These are phyloP conservation scores for Citrus hindsii DNA, from an alignment of 345 rosid species.

Conservation along the genomic window DNA sequence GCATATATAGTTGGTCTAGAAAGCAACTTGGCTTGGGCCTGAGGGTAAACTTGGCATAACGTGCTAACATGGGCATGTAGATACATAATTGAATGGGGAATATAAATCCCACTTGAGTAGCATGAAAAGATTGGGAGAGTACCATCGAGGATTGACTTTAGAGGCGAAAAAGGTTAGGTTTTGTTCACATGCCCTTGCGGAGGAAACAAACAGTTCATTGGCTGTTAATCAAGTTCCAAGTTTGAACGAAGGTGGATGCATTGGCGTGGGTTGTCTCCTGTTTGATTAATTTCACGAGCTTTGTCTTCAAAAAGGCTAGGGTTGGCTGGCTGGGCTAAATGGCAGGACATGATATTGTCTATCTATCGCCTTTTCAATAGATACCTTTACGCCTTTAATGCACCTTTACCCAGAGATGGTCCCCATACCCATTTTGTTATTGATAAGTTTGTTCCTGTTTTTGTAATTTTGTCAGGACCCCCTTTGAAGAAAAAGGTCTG, in stretches of 20 bases:
- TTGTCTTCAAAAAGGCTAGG: constrained; percentile 8
- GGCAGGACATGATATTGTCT: neutral
- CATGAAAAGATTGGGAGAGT: neutral
- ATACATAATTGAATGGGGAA: neutral
- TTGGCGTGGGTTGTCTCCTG: neutral
- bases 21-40: neutral
- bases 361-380: constrained; percentile 7
- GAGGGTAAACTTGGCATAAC: neutral
- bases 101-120: neutral
- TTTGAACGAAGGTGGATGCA: neutral
- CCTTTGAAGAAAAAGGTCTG: constrained; percentile 3
- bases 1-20: neutral
- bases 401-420: constrained; percentile 1
- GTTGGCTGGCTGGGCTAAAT: neutral
- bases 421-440: constrained; percentile 15
- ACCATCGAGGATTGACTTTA: constrained; percentile 19
- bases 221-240: neutral
- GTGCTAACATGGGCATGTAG: neutral
- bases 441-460: neutral
- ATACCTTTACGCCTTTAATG: constrained; percentile 34
- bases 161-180: constrained; percentile 22
- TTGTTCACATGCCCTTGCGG: constrained; percentile 66
- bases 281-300: constrained; percentile 28
- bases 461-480: neutral
- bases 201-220: neutral